A percentile compares a stretch with the other conserved stretches of the same genome.
Evolutionary conservation across 2,329 filamentous ascomycete species (phyloP).

Genomic region (Celoporthe dispersa): DNA sequence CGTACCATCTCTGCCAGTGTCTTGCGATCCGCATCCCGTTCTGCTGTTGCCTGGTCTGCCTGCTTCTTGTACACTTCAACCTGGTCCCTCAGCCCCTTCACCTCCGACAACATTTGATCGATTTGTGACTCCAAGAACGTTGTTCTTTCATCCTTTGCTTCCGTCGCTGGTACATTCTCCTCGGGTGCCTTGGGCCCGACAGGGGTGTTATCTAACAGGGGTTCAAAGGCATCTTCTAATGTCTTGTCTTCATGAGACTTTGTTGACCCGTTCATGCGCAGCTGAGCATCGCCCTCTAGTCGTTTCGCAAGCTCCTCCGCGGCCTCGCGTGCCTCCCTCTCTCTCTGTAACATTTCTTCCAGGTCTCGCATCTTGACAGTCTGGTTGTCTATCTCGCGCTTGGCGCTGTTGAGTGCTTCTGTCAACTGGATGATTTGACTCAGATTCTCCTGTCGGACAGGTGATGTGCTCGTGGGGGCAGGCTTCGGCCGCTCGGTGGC

Average conservation of each 20-base stretch:
- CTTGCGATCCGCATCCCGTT: constrained; percentile 72
- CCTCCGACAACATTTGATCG: constrained; percentile 77
- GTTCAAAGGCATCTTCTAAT: constrained; percentile 53
- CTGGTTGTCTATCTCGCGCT: constrained; percentile 86
- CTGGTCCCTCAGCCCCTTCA: constrained; percentile 79
- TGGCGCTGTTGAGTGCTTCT: constrained; percentile 81
- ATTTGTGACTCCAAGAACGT: constrained; percentile 67
- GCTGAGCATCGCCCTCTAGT: constrained; percentile 60
- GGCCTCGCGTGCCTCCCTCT: constrained; percentile 78
- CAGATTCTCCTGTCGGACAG: constrained; percentile 61
- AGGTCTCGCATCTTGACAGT: constrained; percentile 78
- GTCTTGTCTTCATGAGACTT: constrained; percentile 44
- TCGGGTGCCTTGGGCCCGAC: background rate
- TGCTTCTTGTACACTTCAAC: constrained; percentile 77
- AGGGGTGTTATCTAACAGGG: constrained; percentile 41
- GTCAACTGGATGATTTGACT: constrained; percentile 84
- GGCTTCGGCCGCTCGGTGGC: constrained; percentile 76
- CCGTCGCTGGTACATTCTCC: constrained; percentile 34
- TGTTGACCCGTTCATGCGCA: constrained; percentile 45
- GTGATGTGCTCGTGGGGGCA: constrained; percentile 56
- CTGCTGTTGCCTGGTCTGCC: constrained; percentile 80
- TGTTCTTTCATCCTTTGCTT: constrained; percentile 19
- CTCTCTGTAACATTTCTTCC: constrained; percentile 76
- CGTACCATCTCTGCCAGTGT: constrained; percentile 87
- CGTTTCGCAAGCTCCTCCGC: constrained; percentile 82